These are phyloP conservation scores for Metschnikowia proteae DNA, from an alignment of 805 yeast species.

Conservation along the genomic window DNA sequence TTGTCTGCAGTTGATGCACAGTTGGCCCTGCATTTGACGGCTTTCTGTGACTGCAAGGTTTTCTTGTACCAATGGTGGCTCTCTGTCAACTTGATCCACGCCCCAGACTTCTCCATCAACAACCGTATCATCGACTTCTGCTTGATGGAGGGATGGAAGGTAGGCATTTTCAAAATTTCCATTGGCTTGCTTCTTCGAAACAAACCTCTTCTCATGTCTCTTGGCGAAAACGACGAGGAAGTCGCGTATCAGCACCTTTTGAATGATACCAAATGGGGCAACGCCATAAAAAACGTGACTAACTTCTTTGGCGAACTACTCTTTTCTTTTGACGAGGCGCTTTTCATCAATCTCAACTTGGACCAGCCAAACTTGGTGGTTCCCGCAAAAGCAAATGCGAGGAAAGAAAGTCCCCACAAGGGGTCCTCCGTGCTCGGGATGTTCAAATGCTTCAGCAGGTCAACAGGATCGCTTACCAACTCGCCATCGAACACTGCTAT, in stretches of 20 bases:
- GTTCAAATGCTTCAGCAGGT: slow-evolving; percentile 27
- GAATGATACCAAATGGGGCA: slow-evolving; percentile 44
- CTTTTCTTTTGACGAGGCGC: slow-evolving; percentile 32
- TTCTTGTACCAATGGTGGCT: slow-evolving; percentile 67
- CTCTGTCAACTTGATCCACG: slow-evolving; percentile 54
- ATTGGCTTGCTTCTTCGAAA: slow-evolving; percentile 50
- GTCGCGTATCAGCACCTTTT: slow-evolving; percentile 42
- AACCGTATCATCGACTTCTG: slow-evolving; percentile 49
- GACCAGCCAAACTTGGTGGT: slow-evolving; percentile 1
- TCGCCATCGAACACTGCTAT: slow-evolving; percentile 14
- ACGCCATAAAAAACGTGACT: slow-evolving; percentile 33
- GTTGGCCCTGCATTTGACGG: slow-evolving; percentile 41
- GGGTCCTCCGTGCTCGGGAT: slow-evolving; percentile 26
- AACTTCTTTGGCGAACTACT: slow-evolving; percentile 37
- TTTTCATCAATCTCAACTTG: slow-evolving; percentile 18
- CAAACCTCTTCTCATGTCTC: slow-evolving; percentile 38
- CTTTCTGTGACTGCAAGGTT: slow-evolving; percentile 41
- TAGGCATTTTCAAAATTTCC: slow-evolving; percentile 51
- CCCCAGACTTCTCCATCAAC: slow-evolving; percentile 50
- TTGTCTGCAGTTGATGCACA: slow-evolving; percentile 39
- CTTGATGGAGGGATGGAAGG: slow-evolving; percentile 52
- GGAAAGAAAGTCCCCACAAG: slow-evolving; percentile 9
- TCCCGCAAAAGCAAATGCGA: slow-evolving; percentile 1
- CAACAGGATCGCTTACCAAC: slow-evolving; percentile 4
- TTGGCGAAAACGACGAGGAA: slow-evolving; percentile 35